Percentiles rank a stretch among this genome's conserved stretches.
phyloP scores from a whole-genome alignment of 345 rosid species.

The Theobroma cacao region DNA sequence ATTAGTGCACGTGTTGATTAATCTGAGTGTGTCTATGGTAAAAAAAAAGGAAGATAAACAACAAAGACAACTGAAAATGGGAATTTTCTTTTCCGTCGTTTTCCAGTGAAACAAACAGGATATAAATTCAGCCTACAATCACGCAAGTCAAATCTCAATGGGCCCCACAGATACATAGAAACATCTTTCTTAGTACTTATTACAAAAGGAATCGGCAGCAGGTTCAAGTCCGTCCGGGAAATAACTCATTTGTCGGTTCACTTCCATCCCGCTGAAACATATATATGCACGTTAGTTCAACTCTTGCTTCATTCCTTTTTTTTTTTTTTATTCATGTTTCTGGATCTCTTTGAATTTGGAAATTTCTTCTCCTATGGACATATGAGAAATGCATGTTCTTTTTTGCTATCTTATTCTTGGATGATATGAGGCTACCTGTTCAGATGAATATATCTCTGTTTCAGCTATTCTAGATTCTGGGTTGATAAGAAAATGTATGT shows the following conservation, averaged over 20 bases:
- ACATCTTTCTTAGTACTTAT: background rate
- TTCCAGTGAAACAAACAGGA: background rate
- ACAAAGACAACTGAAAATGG: background rate
- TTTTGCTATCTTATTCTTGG: background rate
- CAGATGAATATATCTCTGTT: background rate
- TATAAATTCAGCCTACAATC: background rate
- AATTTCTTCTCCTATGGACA: background rate
- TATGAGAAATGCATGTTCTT: background rate
- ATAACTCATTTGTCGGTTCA: background rate
- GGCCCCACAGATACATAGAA: background rate
- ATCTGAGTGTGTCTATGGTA: background rate
- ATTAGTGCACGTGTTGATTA: background rate
- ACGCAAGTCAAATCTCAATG: background rate
- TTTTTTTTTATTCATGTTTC: background rate
- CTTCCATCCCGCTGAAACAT: background rate
- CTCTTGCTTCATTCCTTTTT: background rate
- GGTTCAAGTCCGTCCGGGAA: background rate
- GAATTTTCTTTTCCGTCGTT: background rate
- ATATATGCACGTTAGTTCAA: background rate
- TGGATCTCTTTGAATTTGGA: background rate
- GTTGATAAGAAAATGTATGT: background rate
- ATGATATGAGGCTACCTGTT: background rate
- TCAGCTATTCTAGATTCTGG: background rate
- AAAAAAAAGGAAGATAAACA: background rate
- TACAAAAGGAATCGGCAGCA: background rate